Evolutionary conservation across 2,329 filamentous ascomycete genomes (phyloP).

Genomic region (Pseudocercospora cruenta): DNA sequence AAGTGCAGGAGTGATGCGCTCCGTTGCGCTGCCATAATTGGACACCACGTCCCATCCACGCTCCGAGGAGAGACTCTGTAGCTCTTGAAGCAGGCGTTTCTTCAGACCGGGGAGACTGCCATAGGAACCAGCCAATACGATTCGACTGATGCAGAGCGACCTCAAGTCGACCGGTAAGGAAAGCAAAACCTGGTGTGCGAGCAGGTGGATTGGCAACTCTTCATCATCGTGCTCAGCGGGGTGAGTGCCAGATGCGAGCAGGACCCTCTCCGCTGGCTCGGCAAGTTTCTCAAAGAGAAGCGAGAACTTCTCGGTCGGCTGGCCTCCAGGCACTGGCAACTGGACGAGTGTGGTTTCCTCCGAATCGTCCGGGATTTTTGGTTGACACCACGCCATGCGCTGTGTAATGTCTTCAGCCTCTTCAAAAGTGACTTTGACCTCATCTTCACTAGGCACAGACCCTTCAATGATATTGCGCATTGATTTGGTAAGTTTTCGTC

Average conservation of each 20-base stretch:
- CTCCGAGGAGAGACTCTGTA: conserved; percentile 66
- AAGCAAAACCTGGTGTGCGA: conserved; percentile 77
- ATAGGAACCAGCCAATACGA: conserved; percentile 83
- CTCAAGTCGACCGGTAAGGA: conserved; percentile 80
- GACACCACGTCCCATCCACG: conserved; percentile 78
- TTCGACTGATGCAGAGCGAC: conserved; percentile 82
- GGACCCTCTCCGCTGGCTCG: conserved; percentile 72
- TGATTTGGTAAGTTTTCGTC: conserved; percentile 70
- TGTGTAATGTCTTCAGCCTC: conserved; percentile 80
- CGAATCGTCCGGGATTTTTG: conserved; percentile 34
- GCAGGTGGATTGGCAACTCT: conserved; percentile 74
- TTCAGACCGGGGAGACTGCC: conserved; percentile 79
- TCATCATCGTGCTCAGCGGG: conserved; percentile 76
- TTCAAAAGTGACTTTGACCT: conserved; percentile 62
- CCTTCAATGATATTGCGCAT: conserved; percentile 67
- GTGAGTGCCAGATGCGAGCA: conserved; percentile 65
- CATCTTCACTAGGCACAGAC: conserved; percentile 50
- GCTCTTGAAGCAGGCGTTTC: conserved; percentile 73
- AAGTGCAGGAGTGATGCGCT: conserved; percentile 18
- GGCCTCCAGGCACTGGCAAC: conserved; percentile 34
- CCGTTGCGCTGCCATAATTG: conserved; percentile 62
- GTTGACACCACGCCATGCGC: conserved; percentile 75
- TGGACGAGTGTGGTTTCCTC: conserved; percentile 18
- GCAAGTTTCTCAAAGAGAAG: conserved; percentile 73
- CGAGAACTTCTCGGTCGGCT: conserved; percentile 49